A percentile compares a stretch with the other conserved stretches of the same genome.
phyloP scores from a whole-genome alignment of 1,284 basidiomycete genomes.

The Puccinia polysora region DNA sequence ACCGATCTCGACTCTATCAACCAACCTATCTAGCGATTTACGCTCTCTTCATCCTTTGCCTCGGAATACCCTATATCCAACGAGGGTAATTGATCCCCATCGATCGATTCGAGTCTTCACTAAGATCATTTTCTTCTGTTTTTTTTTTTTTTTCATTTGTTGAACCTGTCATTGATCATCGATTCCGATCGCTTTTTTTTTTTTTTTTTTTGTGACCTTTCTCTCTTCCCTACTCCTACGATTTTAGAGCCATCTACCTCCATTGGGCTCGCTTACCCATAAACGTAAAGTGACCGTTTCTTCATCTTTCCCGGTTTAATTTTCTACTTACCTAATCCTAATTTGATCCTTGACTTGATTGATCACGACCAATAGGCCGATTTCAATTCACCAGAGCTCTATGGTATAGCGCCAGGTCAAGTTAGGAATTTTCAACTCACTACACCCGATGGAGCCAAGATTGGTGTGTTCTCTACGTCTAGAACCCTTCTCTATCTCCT shows the following conservation, averaged over 20 bases:
- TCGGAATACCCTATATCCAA: constrained; percentile 24
- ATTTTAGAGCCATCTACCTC: constrained; percentile 4
- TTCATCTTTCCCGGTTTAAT: neutral
- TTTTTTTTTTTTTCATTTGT: too few relatives aligned
- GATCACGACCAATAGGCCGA: constrained; percentile 10
- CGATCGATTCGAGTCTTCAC: too few relatives aligned
- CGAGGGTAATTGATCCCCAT: too few relatives aligned
- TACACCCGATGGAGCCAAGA: constrained; percentile 36
- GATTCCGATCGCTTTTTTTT: too few relatives aligned
- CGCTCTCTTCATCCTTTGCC: constrained; percentile 14
- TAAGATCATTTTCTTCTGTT: too few relatives aligned
- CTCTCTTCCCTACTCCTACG: neutral
- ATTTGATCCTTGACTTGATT: neutral
- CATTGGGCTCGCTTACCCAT: constrained; percentile 28
- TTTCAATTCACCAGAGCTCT: constrained; percentile 25
- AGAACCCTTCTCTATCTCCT: neutral
- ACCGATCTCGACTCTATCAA: too few relatives aligned
- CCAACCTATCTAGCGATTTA: neutral
- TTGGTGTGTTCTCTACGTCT: neutral
- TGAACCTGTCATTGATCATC: too few relatives aligned
- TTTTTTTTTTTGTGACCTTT: too few relatives aligned
- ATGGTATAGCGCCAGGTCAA: constrained; percentile 23
- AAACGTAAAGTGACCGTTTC: constrained; percentile 4
- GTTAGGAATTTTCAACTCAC: constrained; percentile 36
- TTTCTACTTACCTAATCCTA: neutral